Conservation (phyloP, 495 filamentous ascomycete genomes). For the Jackrogersella minutella region DNA sequence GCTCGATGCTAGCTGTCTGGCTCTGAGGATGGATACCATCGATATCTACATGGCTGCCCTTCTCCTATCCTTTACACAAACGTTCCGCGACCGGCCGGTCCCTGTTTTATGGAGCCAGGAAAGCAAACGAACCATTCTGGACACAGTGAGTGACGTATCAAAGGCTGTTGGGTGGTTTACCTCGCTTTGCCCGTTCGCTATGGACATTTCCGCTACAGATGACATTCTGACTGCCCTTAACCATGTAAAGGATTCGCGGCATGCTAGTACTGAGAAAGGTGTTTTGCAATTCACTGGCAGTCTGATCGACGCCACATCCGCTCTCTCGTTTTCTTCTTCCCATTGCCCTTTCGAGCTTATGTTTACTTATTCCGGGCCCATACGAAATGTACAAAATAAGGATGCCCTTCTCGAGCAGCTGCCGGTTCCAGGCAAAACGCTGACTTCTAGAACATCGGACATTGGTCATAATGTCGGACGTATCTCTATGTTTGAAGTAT, state of each 20-base stretch:
- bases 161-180: constrained; percentile 61
- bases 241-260: constrained; percentile 52
- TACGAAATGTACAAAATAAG: constrained; percentile 68
- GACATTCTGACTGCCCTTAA: constrained; percentile 53
- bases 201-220: constrained; percentile 46
- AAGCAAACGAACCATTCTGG: constrained; percentile 52
- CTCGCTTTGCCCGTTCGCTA: constrained; percentile 50
- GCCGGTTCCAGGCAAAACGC: constrained; percentile 50
- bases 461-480: constrained; percentile 63
- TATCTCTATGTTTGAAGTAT: constrained; percentile 72
- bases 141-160: constrained; percentile 51
- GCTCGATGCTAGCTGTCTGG: constrained; percentile 53
- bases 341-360: constrained; percentile 73
- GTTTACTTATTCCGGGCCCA: constrained; percentile 73
- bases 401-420: constrained; percentile 68
- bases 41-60: constrained; percentile 60
- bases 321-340: constrained; percentile 51
- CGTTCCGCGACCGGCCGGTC: constrained; percentile 59
- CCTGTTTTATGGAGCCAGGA: constrained; percentile 65
- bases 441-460: constrained; percentile 61
- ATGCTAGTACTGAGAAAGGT: constrained; percentile 52
- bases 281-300: constrained; percentile 55
- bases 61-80: constrained; percentile 57
- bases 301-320: constrained; percentile 37
- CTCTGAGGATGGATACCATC: constrained; percentile 55